A percentile compares a stretch with the other conserved stretches of the same genome.
Conservation (phyloP, 2,329 filamentous ascomycete genomes). For the Gyromitra esculenta region DNA sequence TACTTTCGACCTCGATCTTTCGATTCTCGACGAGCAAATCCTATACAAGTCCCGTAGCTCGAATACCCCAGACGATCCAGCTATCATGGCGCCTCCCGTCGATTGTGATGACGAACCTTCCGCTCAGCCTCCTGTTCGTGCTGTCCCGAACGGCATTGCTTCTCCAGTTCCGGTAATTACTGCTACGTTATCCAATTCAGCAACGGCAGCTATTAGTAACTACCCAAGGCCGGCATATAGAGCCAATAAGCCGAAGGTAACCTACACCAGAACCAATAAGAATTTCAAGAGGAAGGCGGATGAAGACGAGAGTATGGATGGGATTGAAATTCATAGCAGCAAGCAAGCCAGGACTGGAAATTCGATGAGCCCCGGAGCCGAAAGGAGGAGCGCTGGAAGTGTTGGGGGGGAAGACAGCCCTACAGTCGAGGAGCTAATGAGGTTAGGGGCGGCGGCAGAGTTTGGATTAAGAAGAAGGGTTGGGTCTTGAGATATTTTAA, state of each 20-base stretch:
- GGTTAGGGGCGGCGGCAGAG: slow-evolving; percentile 44
- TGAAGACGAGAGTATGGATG: slow-evolving; percentile 45
- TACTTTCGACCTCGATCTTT: slow-evolving; percentile 48
- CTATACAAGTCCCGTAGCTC: slow-evolving; percentile 42
- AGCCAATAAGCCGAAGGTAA: slow-evolving; percentile 47
- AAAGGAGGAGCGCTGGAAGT: slow-evolving; percentile 33
- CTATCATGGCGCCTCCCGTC: slow-evolving; percentile 53
- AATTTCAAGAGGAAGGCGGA: slow-evolving; percentile 52
- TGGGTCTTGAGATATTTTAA: slow-evolving; percentile 27
- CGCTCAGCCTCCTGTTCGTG: neutral
- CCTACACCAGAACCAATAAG: slow-evolving; percentile 50
- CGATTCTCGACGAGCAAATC: slow-evolving; percentile 49
- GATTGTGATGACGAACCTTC: slow-evolving; percentile 45
- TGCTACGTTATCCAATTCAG: slow-evolving; percentile 11
- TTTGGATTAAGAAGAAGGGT: slow-evolving; percentile 49
- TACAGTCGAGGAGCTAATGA: slow-evolving; percentile 45
- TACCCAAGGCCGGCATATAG: slow-evolving; percentile 42
- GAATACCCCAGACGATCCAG: slow-evolving; percentile 47
- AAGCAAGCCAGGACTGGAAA: slow-evolving; percentile 28
- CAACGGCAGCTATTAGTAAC: slow-evolving; percentile 2
- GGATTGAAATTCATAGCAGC: slow-evolving; percentile 6
- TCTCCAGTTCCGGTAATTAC: neutral
- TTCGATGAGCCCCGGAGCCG: slow-evolving; percentile 32
- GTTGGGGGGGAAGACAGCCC: slow-evolving; percentile 28
- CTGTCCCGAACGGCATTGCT: slow-evolving; percentile 14